Percentiles rank a stretch among this genome's conserved stretches.
Conservation (phyloP, 306 rosid species). For the Lotus japonicus region DNA sequence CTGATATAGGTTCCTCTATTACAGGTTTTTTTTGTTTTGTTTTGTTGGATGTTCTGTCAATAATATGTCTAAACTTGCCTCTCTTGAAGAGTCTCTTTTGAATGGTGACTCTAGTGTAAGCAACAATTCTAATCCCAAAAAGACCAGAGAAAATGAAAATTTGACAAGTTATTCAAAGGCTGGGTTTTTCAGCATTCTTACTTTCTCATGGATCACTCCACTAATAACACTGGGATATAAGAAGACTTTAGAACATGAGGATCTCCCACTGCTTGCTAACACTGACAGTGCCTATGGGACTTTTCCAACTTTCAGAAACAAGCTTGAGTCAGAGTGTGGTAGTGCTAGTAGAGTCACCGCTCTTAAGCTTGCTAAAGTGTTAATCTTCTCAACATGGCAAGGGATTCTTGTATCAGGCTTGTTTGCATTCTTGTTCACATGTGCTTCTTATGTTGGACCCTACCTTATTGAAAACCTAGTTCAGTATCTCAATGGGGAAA, state of each 20-base stretch:
- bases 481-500: slow-evolving; percentile 58
- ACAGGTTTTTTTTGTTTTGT: slow-evolving; percentile 41
- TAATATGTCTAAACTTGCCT: slow-evolving; percentile 22
- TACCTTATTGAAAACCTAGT: slow-evolving; percentile 66
- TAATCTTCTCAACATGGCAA: slow-evolving; percentile 52
- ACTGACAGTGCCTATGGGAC: slow-evolving; percentile 44
- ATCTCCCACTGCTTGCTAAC: slow-evolving; percentile 59
- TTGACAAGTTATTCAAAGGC: slow-evolving; percentile 49
- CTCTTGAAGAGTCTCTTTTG: slow-evolving; percentile 66
- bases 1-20: slow-evolving; percentile 35
- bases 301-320: slow-evolving; percentile 39
- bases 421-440: slow-evolving; percentile 24
- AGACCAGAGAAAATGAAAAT: slow-evolving; percentile 27
- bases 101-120: slow-evolving; percentile 31
- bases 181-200: slow-evolving; percentile 61
- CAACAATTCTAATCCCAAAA: slow-evolving; percentile 22
- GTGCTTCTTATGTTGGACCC: slow-evolving; percentile 82
- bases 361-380: slow-evolving; percentile 41
- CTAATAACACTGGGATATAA: slow-evolving; percentile 52
- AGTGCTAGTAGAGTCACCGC: slow-evolving; percentile 36
- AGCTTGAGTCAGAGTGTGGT: slow-evolving; percentile 46
- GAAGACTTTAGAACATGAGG: slow-evolving; percentile 68
- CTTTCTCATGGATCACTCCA: slow-evolving; percentile 72
- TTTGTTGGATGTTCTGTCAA: slow-evolving; percentile 32
- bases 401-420: slow-evolving; percentile 43